phyloP scores from a whole-genome alignment of 2,329 filamentous ascomycete species.

The Neofusicoccum kwambonambiense region DNA sequence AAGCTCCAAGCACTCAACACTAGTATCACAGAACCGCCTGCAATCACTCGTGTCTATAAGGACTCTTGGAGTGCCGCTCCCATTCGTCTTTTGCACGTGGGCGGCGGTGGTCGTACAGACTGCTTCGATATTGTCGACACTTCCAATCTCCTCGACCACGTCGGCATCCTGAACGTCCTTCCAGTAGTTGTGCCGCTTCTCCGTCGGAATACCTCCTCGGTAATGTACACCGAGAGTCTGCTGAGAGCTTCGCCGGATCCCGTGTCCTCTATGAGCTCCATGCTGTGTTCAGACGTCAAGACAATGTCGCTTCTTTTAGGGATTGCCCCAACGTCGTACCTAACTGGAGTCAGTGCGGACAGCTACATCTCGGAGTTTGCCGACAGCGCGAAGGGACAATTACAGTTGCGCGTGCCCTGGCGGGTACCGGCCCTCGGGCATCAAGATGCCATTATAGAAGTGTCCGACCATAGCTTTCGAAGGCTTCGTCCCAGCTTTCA shows the following conservation, averaged over 20 bases:
- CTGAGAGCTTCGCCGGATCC: slow-evolving; percentile 30
- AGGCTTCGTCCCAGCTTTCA: background rate
- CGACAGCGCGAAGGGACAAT: background rate
- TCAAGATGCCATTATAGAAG: background rate
- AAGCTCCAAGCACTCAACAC: slow-evolving; percentile 46
- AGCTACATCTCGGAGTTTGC: background rate
- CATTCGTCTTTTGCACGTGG: slow-evolving; percentile 35
- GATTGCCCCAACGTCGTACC: background rate
- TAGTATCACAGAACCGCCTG: slow-evolving; percentile 31
- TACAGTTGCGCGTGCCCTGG: background rate
- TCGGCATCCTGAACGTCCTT: slow-evolving; percentile 49
- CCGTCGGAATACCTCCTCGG: slow-evolving; percentile 43
- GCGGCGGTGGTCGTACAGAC: slow-evolving; percentile 18
- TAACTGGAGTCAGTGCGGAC: too few relatives aligned
- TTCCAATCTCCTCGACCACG: slow-evolving; percentile 45
- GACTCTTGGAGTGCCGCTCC: slow-evolving; percentile 44
- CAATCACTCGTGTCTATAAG: slow-evolving; percentile 45
- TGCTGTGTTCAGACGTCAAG: slow-evolving; percentile 46
- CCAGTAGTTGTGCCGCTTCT: slow-evolving; percentile 50
- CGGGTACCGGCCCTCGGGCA: background rate
- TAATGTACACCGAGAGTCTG: slow-evolving; percentile 51
- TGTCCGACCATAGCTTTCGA: background rate
- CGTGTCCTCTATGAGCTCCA: slow-evolving; percentile 34
- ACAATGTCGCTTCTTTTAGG: slow-evolving; percentile 50
- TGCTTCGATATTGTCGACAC: slow-evolving; percentile 60